These are phyloP conservation scores for Clohesyomyces aquaticus DNA, from an alignment of 495 filamentous ascomycete genomes.

Conservation along the genomic window DNA sequence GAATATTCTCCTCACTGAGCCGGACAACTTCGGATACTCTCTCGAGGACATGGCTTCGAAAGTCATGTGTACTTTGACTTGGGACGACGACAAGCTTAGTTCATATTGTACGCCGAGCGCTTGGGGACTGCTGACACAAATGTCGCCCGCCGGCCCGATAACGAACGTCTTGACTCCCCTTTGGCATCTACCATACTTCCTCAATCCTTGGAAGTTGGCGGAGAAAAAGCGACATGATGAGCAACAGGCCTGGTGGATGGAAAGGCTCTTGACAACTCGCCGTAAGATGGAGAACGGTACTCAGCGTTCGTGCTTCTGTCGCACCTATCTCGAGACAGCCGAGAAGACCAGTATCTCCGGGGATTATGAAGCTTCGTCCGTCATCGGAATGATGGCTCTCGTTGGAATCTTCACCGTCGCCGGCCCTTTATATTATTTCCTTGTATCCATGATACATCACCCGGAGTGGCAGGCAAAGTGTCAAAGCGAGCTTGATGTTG, in stretches of 20 bases:
- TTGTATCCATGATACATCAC: constrained; percentile 44
- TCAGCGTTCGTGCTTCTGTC: constrained; percentile 40
- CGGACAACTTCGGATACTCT: constrained; percentile 47
- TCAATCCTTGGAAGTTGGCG: constrained; percentile 47
- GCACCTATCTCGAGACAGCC: constrained; percentile 37
- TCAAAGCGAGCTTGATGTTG: constrained; percentile 43
- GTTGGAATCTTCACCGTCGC: constrained; percentile 44
- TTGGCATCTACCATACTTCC: constrained; percentile 43
- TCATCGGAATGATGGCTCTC: constrained; percentile 39
- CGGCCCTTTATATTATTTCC: constrained; percentile 42
- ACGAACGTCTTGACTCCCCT: constrained; percentile 48
- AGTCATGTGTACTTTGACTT: constrained; percentile 44
- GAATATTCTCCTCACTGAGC: constrained; percentile 41
- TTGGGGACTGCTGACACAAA: constrained; percentile 48
- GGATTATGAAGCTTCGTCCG: constrained; percentile 37
- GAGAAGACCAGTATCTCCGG: constrained; percentile 33
- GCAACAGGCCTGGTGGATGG: constrained; percentile 47
- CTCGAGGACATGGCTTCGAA: constrained; percentile 48
- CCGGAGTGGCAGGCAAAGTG: constrained; percentile 40
- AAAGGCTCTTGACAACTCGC: constrained; percentile 29
- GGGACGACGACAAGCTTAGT: constrained; percentile 45
- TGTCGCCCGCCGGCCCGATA: constrained; percentile 49
- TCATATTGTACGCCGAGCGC: constrained; percentile 44
- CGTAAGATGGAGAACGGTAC: constrained; percentile 30
- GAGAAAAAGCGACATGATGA: constrained; percentile 46